phyloP scores from a whole-genome alignment of 2,329 filamentous ascomycete genomes.

The Aspergillus sp. region DNA sequence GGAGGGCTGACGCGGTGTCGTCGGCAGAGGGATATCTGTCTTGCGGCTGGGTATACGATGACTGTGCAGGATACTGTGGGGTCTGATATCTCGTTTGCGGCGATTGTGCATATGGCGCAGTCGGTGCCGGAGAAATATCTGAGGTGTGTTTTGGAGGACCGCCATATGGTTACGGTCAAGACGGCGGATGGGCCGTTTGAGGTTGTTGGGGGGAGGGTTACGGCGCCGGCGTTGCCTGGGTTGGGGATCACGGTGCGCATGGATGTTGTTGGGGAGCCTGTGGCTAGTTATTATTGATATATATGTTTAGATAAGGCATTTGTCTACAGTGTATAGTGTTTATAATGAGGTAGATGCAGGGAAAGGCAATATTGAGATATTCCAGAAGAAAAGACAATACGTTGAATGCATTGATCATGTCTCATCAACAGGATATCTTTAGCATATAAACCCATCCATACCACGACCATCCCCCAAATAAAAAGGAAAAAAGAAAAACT shows the following conservation, averaged over 20 bases:
- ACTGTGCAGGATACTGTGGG: slow-evolving; percentile 25
- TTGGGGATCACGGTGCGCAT: slow-evolving; percentile 12
- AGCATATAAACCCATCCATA: too few species aligned
- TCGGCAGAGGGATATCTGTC: slow-evolving; percentile 23
- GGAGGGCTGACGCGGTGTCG: slow-evolving; percentile 20
- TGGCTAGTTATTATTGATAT: slow-evolving; percentile 16
- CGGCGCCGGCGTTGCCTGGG: slow-evolving; percentile 11
- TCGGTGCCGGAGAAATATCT: slow-evolving; percentile 18
- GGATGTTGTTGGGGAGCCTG: slow-evolving; percentile 13
- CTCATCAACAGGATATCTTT: too few species aligned
- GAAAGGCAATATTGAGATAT: too few species aligned
- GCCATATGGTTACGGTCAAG: slow-evolving; percentile 23
- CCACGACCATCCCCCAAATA: too few species aligned
- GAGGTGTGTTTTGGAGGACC: slow-evolving; percentile 11
- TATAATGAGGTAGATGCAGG: too few species aligned
- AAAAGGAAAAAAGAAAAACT: too few species aligned
- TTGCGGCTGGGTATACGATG: slow-evolving; percentile 24
- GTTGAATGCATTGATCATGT: too few species aligned
- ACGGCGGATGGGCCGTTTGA: slow-evolving; percentile 22
- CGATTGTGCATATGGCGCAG: slow-evolving; percentile 24
- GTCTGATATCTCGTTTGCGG: slow-evolving; percentile 28
- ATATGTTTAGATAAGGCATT: too few species aligned
- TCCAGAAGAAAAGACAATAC: too few species aligned
- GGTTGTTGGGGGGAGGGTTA: slow-evolving; percentile 5
- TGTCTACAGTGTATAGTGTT: too few species aligned